Percentiles rank a stretch among this genome's conserved stretches.
phyloP scores from a whole-genome alignment of 2,329 filamentous ascomycete genomes.

The Rhynchosporium secalis region DNA sequence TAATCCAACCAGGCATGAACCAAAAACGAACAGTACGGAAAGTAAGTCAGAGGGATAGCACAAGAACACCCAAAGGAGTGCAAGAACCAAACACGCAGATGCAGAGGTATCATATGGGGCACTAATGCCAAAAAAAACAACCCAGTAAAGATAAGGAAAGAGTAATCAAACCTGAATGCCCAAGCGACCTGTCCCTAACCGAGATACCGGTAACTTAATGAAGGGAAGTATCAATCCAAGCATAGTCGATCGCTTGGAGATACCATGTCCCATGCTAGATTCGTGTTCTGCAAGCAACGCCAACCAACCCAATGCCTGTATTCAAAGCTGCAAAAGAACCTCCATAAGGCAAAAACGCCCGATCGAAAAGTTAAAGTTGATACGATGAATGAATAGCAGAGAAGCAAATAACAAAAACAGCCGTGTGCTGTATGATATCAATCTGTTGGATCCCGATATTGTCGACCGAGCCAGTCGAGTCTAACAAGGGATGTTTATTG shows the following conservation, averaged over 20 bases:
- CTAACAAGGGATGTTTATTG: conserved; percentile 39
- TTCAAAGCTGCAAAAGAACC: conserved; percentile 34
- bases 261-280: conserved; percentile 27
- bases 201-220: conserved; percentile 24
- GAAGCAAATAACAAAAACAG: conserved; percentile 22
- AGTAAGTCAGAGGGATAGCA: neutral
- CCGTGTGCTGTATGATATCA: neutral
- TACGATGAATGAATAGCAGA: conserved; percentile 28
- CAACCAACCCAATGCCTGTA: conserved; percentile 25
- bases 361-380: conserved; percentile 33
- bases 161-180: conserved; percentile 10
- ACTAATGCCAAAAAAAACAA: conserved; percentile 26
- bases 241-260: conserved; percentile 15
- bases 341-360: conserved; percentile 40
- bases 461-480: neutral
- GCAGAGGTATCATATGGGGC: conserved; percentile 23
- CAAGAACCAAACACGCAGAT: conserved; percentile 11
- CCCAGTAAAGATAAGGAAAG: conserved; percentile 24
- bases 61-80: neutral
- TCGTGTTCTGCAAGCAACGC: conserved; percentile 34
- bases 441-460: neutral
- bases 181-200: neutral
- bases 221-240: conserved; percentile 25
- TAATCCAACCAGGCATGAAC: neutral
- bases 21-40: neutral